Evolutionary conservation across 768 basidiomycete genomes (phyloP).

Genomic region (Mrakia blollopis): DNA sequence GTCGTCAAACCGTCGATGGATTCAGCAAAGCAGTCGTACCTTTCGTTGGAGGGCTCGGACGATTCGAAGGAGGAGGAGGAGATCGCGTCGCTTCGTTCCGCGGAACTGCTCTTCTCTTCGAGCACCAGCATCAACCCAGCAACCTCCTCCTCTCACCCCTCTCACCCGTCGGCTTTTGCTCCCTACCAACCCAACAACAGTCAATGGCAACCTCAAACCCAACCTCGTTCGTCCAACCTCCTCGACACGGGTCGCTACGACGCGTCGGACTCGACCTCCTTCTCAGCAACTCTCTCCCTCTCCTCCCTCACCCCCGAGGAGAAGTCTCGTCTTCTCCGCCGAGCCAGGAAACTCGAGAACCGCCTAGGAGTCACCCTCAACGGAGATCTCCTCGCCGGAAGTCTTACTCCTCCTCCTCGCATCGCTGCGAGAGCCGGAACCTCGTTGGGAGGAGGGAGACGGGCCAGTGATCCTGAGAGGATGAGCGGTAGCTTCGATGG

Average conservation of each 20-base stretch:
- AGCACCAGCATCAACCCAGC: background rate
- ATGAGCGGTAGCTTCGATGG: too few relatives aligned
- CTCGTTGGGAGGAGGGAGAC: background rate
- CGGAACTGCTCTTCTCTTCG: background rate
- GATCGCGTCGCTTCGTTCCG: background rate
- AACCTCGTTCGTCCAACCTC: background rate
- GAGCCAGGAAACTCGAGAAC: constrained; percentile 13
- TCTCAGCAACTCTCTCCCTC: background rate
- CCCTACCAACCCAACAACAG: background rate
- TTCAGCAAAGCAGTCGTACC: background rate
- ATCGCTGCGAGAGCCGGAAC: background rate
- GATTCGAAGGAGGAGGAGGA: background rate
- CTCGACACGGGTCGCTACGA: background rate
- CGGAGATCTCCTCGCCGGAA: constrained; percentile 7
- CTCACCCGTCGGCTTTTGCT: background rate
- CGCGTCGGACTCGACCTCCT: too few relatives aligned
- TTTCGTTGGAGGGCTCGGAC: background rate
- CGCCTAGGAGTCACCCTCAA: background rate
- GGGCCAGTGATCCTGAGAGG: background rate
- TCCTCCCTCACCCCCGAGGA: constrained; percentile 5
- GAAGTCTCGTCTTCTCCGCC: background rate
- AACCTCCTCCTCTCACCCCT: background rate
- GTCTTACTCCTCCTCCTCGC: background rate
- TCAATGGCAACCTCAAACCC: too few relatives aligned
- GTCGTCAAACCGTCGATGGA: background rate